These are phyloP conservation scores for Barnettozyma californica DNA, from an alignment of 805 yeast species.

Conservation along the genomic window DNA sequence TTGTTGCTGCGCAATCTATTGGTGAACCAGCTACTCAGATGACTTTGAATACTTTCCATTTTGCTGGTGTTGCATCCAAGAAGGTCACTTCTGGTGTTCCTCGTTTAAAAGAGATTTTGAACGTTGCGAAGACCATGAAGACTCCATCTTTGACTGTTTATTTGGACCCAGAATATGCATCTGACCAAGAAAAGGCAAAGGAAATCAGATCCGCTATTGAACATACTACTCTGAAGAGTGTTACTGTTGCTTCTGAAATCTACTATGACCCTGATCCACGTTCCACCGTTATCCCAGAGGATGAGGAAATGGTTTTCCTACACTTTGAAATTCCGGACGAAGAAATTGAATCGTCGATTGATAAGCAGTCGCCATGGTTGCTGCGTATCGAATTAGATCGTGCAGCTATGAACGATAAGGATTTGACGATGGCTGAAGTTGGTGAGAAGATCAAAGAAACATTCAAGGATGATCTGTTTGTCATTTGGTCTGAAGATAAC, in stretches of 20 bases:
- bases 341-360: conserved; percentile 88
- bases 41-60: conserved; percentile 96
- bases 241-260: conserved; percentile 95
- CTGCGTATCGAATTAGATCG: conserved; percentile 95
- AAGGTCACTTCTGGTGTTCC: conserved; percentile 96
- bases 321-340: conserved; percentile 98
- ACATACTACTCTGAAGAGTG: conserved; percentile 90
- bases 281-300: conserved; percentile 94
- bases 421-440: conserved; percentile 95
- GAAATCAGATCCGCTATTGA: conserved; percentile 94
- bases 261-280: conserved; percentile 98
- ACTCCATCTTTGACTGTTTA: conserved; percentile 99
- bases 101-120: conserved; percentile 94
- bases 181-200: conserved; percentile 91
- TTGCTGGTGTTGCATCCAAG: conserved; percentile 96
- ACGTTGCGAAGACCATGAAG: conserved; percentile 96
- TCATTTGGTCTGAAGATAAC: conserved; percentile 98
- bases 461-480: conserved; percentile 92
- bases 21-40: conserved; percentile 98
- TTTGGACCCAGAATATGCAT: conserved; percentile 70
- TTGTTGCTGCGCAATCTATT: conserved; percentile 93
- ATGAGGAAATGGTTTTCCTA: conserved; percentile 94
- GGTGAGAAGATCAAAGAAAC: conserved; percentile 91
- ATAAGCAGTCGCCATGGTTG: conserved; percentile 97
- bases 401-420: conserved; percentile 98